phyloP scores from a whole-genome alignment of 768 basidiomycete genomes.

The Mycena polygramma region DNA sequence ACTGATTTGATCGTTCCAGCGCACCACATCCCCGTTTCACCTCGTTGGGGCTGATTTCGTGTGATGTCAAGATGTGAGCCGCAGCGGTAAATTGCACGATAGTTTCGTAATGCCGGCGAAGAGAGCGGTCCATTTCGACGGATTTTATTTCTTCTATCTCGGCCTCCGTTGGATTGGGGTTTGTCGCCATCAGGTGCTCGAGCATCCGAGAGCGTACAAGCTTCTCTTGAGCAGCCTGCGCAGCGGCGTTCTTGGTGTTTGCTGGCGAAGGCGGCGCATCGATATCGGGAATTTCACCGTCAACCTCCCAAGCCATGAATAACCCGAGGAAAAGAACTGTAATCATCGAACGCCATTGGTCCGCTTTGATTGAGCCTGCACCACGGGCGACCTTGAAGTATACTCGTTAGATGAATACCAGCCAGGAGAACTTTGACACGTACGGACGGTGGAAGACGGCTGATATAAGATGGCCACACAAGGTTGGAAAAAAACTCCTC shows the following conservation, averaged over 20 bases:
- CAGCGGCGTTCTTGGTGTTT: constrained; percentile 29
- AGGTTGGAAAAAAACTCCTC: constrained; percentile 22
- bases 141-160: constrained; percentile 15
- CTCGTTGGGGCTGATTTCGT: constrained; percentile 33
- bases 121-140: constrained; percentile 32
- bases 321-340: constrained; percentile 36
- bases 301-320: constrained; percentile 38
- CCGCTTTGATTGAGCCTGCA: constrained; percentile 39
- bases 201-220: constrained; percentile 21
- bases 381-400: constrained; percentile 12
- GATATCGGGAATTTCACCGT: constrained; percentile 37
- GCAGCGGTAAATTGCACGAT: constrained; percentile 33
- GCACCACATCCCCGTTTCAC: constrained; percentile 29
- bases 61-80: constrained; percentile 25
- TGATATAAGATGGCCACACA: constrained; percentile 32
- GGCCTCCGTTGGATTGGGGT: constrained; percentile 16
- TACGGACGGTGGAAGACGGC: constrained; percentile 33
- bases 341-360: constrained; percentile 39
- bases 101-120: constrained; percentile 27
- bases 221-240: constrained; percentile 29
- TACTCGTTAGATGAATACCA: constrained; percentile 4
- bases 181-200: constrained; percentile 21
- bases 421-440: background rate
- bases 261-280: constrained; percentile 26
- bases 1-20: constrained; percentile 14